Base-by-base conservation (phyloP, 257 asterid species). In the Coffea canephora region DNA sequence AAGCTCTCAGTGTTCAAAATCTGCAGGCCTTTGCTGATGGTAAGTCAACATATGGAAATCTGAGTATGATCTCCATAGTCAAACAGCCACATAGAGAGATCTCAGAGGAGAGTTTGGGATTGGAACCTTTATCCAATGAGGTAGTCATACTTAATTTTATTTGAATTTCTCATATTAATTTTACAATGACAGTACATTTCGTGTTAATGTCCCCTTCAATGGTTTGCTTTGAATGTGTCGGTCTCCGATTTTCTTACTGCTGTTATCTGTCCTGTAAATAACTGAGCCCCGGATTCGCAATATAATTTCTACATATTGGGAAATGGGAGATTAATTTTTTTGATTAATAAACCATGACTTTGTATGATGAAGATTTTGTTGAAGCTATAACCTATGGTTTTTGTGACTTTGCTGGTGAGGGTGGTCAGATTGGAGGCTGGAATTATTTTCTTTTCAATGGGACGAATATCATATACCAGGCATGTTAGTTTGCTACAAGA, bases 51-150 rank as follows among this genome's bases (percentile, higher is more conserved):
- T 88, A 77, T 75, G 85, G 82, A 54, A 72, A 76, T 73, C 85
- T 85, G 91, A 89, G 57, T 79, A 86, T 73, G 70, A 31, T 34
- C 31, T 21, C 78, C 39, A 91, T 67, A 86, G 77, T 77, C 55
- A 92, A 92, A 80, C 87, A 86, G 66, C 89, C 88, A 46, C 27
- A 69, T 25, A 87, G 91, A 82, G 82, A 72, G 75, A 84, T 91
- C 76, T 83, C 86, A 31, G 97, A 86, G 85, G 80, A 84, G 81
- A 82, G 83, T 80, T 82, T 93, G 89, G 86, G 76, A 49, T 87
- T 93, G 81, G 94, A 93, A 87, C 97, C 94, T 78, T 76, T 93
- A 84, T 73, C 93, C 78, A 52, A 49, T 48, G 91, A 91, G 97
- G 97, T 93, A 84, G 77, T 71, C 72, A 59, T 59, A 73, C 65